phyloP scores from a whole-genome alignment of 495 filamentous ascomycete genomes.

The Choiromyces venosus region DNA sequence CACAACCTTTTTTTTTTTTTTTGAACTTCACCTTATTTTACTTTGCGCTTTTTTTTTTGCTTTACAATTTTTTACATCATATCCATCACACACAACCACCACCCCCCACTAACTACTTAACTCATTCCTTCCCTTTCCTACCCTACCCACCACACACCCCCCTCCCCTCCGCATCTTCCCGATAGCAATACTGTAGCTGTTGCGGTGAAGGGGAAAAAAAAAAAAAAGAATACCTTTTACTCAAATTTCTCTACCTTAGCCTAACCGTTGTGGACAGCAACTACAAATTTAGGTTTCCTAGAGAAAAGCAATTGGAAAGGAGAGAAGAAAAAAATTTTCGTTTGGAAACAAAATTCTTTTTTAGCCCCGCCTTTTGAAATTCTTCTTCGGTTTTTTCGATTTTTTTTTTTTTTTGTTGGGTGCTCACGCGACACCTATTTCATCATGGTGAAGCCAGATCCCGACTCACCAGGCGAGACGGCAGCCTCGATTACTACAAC shows the following conservation, averaged over 20 bases:
- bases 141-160: no score
- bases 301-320: neutral
- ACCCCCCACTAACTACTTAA: neutral
- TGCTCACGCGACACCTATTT: conserved; percentile 1
- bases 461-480: neutral
- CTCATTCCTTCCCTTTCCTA: neutral
- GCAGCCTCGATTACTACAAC: neutral
- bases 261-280: neutral
- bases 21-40: no score
- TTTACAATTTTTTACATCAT: neutral
- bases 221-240: neutral
- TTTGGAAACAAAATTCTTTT: neutral
- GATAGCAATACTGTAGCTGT: neutral
- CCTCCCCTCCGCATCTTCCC: conserved; percentile 3
- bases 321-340: neutral
- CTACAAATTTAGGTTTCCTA: neutral
- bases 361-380: neutral
- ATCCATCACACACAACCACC: neutral
- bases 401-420: neutral
- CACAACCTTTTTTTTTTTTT: neutral
- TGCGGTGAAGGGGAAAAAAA: no score
- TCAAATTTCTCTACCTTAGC: neutral
- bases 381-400: neutral
- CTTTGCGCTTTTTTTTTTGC: neutral
- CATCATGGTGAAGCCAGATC: conserved; percentile 2